Conservation (phyloP, 306 rosid genomes). For the Trichosanthes cucumerina region DNA sequence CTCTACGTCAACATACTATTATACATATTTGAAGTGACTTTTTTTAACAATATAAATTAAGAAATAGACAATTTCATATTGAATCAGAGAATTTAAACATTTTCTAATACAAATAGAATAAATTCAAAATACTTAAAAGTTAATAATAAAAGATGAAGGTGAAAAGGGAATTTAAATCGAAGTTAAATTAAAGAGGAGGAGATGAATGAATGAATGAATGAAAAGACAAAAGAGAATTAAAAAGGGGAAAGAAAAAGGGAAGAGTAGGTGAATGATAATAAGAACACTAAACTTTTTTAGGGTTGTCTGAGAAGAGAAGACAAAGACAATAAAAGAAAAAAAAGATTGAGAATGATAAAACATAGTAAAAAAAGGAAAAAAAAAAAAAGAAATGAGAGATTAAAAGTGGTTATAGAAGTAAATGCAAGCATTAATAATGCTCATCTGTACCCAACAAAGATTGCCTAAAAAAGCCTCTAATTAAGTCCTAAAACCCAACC, state of each 20-base stretch:
- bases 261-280: neutral
- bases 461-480: neutral
- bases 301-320: neutral
- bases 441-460: neutral
- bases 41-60: no score
- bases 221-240: neutral
- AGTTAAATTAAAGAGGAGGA: neutral
- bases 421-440: neutral
- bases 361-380: neutral
- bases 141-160: neutral
- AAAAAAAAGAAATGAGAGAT: neutral
- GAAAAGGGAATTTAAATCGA: neutral
- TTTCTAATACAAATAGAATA: no score
- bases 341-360: neutral
- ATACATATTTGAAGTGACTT: no score
- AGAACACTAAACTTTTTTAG: neutral
- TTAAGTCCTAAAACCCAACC: neutral
- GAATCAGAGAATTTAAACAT: no score
- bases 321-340: neutral
- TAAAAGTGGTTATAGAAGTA: neutral
- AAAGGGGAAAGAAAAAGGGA: neutral
- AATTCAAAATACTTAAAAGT: no score
- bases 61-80: no score
- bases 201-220: neutral
- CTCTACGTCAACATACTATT: no score